Evolutionary conservation across 495 filamentous ascomycete species (phyloP).

Genomic region (Immersiella caudata): DNA sequence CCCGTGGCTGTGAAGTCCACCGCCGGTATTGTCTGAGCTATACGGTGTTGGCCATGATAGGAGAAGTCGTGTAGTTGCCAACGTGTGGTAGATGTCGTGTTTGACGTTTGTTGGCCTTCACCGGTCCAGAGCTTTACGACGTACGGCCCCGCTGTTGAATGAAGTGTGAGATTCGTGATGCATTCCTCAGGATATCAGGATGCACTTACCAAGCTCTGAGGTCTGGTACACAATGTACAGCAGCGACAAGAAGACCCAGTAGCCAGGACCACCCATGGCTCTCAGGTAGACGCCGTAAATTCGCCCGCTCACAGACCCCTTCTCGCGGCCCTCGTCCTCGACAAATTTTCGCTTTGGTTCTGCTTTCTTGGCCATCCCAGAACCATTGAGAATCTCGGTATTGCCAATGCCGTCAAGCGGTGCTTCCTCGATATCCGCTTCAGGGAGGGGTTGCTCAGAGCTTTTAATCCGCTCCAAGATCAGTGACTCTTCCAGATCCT

Average conservation of each 20-base stretch:
- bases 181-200: not conserved
- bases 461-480: slow-evolving; percentile 58
- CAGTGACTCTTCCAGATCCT: slow-evolving; percentile 53
- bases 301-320: slow-evolving; percentile 58
- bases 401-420: slow-evolving; percentile 12
- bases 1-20: slow-evolving; percentile 30
- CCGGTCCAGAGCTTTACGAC: slow-evolving; percentile 68
- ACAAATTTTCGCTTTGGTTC: slow-evolving; percentile 58
- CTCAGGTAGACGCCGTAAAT: slow-evolving; percentile 65
- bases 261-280: slow-evolving; percentile 60
- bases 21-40: slow-evolving; percentile 14
- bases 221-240: slow-evolving; percentile 53
- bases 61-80: not conserved
- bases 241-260: slow-evolving; percentile 57
- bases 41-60: slow-evolving; percentile 21
- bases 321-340: slow-evolving; percentile 67
- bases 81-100: not conserved
- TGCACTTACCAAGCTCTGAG: slow-evolving; percentile 46
- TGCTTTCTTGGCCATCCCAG: slow-evolving; percentile 41
- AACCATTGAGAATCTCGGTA: slow-evolving; percentile 35
- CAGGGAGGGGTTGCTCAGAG: slow-evolving; percentile 44
- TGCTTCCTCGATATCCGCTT: slow-evolving; percentile 6
- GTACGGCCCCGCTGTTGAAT: slow-evolving; percentile 49
- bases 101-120: not conserved
- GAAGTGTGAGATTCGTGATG: not conserved